Evolutionary conservation across 257 asterid genomes (phyloP).

Genomic region (Primulina huaijiensis): DNA sequence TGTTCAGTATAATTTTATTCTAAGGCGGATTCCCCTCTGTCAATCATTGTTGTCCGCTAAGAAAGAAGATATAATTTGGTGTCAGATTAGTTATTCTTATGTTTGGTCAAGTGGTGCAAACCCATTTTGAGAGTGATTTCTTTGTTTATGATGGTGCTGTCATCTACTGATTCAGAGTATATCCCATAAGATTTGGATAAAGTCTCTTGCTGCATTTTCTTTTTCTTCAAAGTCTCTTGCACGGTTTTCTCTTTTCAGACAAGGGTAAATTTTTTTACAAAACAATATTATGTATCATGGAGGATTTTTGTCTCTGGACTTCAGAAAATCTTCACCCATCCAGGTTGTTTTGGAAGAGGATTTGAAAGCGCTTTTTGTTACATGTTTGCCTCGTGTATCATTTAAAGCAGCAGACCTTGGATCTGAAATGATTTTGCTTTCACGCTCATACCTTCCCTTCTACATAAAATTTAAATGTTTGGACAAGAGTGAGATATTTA

Average conservation of each 20-base stretch:
- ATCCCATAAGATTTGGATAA: conserved; percentile 1
- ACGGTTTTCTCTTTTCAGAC: background rate
- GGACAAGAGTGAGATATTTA: conserved; percentile 13
- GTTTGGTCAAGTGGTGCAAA: background rate
- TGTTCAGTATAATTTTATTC: background rate
- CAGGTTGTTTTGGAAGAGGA: background rate
- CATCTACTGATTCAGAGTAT: background rate
- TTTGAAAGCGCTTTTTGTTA: background rate
- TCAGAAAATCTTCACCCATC: background rate
- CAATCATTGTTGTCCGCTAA: background rate
- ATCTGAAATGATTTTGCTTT: background rate
- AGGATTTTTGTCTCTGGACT: background rate
- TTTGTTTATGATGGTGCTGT: background rate
- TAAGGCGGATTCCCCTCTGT: background rate
- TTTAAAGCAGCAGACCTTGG: background rate
- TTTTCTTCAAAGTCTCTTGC: background rate
- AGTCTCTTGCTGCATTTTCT: background rate
- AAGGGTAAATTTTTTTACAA: background rate
- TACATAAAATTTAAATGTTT: background rate
- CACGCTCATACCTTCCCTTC: background rate
- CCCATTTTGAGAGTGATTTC: background rate
- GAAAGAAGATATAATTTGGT: background rate
- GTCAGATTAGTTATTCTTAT: conserved; percentile 1
- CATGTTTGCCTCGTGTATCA: conserved; percentile 8
- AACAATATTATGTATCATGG: background rate